Conservation (phyloP, 441 rosid species). For the Hura crepitans region DNA sequence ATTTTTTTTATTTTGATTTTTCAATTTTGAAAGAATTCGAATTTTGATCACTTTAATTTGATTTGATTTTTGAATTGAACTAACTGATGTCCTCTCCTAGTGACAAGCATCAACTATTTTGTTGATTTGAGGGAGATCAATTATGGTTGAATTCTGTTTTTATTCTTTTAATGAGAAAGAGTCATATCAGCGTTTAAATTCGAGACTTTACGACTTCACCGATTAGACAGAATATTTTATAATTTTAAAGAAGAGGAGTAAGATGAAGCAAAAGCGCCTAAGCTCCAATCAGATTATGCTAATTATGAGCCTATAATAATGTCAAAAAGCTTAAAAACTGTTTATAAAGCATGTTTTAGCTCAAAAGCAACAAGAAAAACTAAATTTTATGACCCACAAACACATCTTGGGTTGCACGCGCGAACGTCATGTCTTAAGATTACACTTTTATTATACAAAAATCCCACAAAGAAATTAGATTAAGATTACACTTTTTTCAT, state of each 20-base stretch:
- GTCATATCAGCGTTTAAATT: too few relatives aligned
- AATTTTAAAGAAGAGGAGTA: background rate
- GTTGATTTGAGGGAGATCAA: too few relatives aligned
- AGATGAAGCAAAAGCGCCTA: background rate
- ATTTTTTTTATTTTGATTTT: too few relatives aligned
- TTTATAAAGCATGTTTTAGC: slow-evolving; percentile 10
- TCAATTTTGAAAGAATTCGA: too few relatives aligned
- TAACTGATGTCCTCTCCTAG: too few relatives aligned
- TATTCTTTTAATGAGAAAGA: too few relatives aligned
- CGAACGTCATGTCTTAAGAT: slow-evolving; percentile 30
- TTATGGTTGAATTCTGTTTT: too few relatives aligned
- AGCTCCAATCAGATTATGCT: slow-evolving; percentile 23
- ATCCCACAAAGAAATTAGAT: slow-evolving; percentile 7
- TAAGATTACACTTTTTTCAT: slow-evolving; percentile 1
- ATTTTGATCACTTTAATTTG: too few relatives aligned
- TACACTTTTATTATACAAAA: background rate
- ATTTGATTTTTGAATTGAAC: too few relatives aligned
- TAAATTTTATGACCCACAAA: slow-evolving; percentile 17
- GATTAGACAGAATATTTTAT: too few relatives aligned
- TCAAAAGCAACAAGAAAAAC: background rate
- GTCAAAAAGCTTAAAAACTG: slow-evolving; percentile 16
- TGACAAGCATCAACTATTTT: too few relatives aligned
- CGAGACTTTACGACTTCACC: too few relatives aligned
- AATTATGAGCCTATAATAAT: slow-evolving; percentile 26
- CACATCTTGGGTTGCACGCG: slow-evolving; percentile 26